Base-by-base conservation (phyloP, 2,329 filamentous ascomycete genomes). In the Diplocarpon mali region DNA sequence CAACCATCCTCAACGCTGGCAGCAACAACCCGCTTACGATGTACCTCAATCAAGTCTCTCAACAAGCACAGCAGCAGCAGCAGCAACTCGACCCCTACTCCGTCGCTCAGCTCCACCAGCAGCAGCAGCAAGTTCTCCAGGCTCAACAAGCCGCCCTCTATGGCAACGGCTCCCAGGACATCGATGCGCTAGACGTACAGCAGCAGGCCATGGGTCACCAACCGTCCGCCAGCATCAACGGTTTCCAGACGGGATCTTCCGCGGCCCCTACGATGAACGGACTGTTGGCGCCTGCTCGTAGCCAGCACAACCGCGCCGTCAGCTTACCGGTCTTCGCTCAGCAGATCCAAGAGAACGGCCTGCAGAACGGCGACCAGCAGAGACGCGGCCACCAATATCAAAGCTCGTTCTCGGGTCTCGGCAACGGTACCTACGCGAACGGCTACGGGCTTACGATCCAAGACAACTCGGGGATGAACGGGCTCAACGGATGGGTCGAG, bases 11-110 rank as follows among this genome's bases (percentile, higher is more conserved):
- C 64, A 92, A 89, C 63, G 79, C 78, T 41, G 83, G 78, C 43
- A 71, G 72, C 59, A 90, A 79, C 69, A 95, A 95, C 64, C 90
- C 90, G 0, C 66, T 96, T 63, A 95, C 89, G 17, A 80, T 95
- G 78, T 96, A 95, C 62, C 74, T 95, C 47, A 90, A 81, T 65
- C 87, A 93, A 60, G 77, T 90, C 24, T 80, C 80, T 16, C 76
- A 82, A 50, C 78, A 85, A 52, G 75, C 78, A 39, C 83, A 89
- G 53, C 84, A 87, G 50, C 58, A 61, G 30, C 64, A 63, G 43
- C 62, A 67, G 43, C 62, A 67, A 37, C 64, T 69, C 46, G 66
- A 69, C 34, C 64, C 67, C 4, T 66, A 66, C 50, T 62, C 60
- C 7, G 62, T 65, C 35, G 63, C 60, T 14, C 57, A 57, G 14